Conservation (phyloP, 768 basidiomycete genomes). For the Suillus plorans region DNA sequence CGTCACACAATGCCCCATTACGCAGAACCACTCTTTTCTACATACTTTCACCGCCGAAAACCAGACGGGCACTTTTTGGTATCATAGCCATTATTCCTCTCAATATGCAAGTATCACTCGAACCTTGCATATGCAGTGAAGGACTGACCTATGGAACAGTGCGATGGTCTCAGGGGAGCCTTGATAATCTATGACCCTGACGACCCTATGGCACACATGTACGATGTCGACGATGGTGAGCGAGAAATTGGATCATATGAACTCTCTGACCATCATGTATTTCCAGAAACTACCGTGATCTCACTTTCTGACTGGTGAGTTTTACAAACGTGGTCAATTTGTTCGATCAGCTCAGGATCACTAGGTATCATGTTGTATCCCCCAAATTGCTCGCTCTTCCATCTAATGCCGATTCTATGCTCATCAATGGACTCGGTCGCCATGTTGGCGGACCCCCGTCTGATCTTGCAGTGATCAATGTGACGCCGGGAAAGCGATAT, state of each 20-base stretch:
- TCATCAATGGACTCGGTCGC: constrained; percentile 42
- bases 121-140: neutral
- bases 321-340: neutral
- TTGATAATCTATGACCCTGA: constrained; percentile 42
- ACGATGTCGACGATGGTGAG: constrained; percentile 45
- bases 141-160: constrained; percentile 4
- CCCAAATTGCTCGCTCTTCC: constrained; percentile 21
- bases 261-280: neutral
- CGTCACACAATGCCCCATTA: constrained; percentile 34
- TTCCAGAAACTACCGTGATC: constrained; percentile 40
- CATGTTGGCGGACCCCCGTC: constrained; percentile 31
- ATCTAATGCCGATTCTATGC: constrained; percentile 25
- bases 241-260: neutral
- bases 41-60: constrained; percentile 19
- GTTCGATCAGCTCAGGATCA: neutral
- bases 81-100: constrained; percentile 36
- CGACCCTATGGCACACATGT: constrained; percentile 38
- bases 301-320: constrained; percentile 40
- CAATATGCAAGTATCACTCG: constrained; percentile 31
- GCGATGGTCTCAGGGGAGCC: constrained; percentile 24
- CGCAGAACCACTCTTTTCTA: constrained; percentile 16
- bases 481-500: constrained; percentile 35
- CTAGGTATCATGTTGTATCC: constrained; percentile 17
- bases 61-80: constrained; percentile 34
- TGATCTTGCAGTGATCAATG: constrained; percentile 35